Conservation (phyloP, 164 flowering plant genomes). For the Piper longum region DNA sequence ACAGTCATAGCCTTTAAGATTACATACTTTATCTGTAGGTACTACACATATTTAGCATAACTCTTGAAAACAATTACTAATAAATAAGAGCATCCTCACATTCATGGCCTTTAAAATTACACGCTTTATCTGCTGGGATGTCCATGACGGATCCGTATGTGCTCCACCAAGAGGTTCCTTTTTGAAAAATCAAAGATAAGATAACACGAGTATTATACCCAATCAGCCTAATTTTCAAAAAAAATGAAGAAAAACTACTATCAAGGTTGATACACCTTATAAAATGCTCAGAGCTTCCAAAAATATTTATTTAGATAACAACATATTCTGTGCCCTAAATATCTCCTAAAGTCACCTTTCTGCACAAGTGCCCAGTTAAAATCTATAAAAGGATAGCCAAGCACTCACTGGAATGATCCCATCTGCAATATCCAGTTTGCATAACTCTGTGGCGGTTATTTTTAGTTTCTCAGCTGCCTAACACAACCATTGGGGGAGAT, state of each 20-base stretch:
- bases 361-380: neutral
- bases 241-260: neutral
- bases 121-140: constrained; percentile 23
- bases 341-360: neutral
- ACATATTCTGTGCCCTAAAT: neutral
- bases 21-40: constrained; percentile 18
- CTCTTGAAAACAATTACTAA: too few species aligned
- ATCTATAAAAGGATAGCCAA: neutral
- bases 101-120: constrained; percentile 18
- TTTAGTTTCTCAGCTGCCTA: constrained; percentile 25
- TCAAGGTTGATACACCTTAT: neutral
- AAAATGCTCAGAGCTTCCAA: neutral
- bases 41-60: too few species aligned
- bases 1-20: constrained; percentile 20
- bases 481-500: neutral
- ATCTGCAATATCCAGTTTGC: constrained; percentile 21
- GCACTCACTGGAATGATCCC: constrained; percentile 22
- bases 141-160: constrained; percentile 23
- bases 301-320: too few species aligned
- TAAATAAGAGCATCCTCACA: constrained; percentile 4
- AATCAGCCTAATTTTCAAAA: neutral
- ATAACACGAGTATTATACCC: neutral
- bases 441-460: constrained; percentile 19
- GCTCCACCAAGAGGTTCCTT: constrained; percentile 38
- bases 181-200: neutral